Evolutionary conservation across 495 filamentous ascomycete species (phyloP).

Genomic region (Melanomma pulvis-pyrius): DNA sequence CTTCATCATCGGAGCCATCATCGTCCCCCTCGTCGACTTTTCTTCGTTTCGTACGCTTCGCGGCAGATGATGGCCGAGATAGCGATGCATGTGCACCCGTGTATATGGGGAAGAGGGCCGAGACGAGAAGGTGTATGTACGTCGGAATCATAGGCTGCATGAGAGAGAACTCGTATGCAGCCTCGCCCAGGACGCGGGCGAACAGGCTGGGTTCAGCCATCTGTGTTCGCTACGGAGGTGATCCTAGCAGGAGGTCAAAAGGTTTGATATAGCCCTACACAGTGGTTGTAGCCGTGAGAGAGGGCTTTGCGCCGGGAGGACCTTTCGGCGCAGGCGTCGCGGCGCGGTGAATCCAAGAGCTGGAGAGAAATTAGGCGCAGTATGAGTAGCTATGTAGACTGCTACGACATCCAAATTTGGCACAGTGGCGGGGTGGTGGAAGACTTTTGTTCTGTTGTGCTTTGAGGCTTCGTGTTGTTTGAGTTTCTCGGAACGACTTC

Average conservation of each 20-base stretch:
- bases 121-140: constrained; percentile 66
- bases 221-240: neutral
- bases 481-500: too few species aligned
- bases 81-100: constrained; percentile 67
- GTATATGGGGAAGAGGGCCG: constrained; percentile 74
- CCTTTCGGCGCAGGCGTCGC: too few species aligned
- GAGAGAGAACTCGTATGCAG: constrained; percentile 54
- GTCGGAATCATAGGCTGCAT: constrained; percentile 63
- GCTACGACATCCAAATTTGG: too few species aligned
- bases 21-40: constrained; percentile 56
- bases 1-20: constrained; percentile 54
- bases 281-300: neutral
- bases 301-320: too few species aligned
- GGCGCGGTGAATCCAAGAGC: too few species aligned
- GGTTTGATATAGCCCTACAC: neutral
- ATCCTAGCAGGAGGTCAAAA: neutral
- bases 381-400: too few species aligned
- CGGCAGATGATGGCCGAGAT: constrained; percentile 80
- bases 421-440: too few species aligned
- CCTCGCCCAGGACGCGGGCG: constrained; percentile 53
- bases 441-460: too few species aligned
- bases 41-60: constrained; percentile 51
- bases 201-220: constrained; percentile 49
- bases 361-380: too few species aligned
- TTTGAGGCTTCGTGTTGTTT: too few species aligned